These are phyloP conservation scores for Pascua sp. DNA, from an alignment of 1,284 basidiomycete genomes.

Conservation along the genomic window DNA sequence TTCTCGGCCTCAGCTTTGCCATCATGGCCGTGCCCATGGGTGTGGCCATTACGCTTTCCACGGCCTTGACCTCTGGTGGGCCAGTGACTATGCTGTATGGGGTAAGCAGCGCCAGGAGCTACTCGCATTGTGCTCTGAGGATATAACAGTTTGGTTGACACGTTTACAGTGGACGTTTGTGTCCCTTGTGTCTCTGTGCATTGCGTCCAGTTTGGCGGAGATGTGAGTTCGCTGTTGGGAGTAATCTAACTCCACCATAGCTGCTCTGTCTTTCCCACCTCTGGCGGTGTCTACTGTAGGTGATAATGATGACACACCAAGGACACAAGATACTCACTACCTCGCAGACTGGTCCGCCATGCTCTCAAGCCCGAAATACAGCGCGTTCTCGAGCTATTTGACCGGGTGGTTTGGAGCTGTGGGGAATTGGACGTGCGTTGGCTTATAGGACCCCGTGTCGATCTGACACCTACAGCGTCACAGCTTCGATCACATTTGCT, in stretches of 20 bases:
- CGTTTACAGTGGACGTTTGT: constrained; percentile 49
- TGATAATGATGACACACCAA: not conserved
- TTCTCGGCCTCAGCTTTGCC: constrained; percentile 49
- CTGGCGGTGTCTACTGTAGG: constrained; percentile 52
- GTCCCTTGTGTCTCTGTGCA: constrained; percentile 50
- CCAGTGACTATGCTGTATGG: constrained; percentile 49
- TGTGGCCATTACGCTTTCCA: constrained; percentile 47
- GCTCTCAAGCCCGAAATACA: constrained; percentile 50
- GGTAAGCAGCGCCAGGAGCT: constrained; percentile 19
- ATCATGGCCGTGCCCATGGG: constrained; percentile 49
- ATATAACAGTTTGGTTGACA: not conserved
- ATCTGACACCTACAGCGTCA: constrained; percentile 29
- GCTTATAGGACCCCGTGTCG: no score
- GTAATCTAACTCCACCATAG: constrained; percentile 13
- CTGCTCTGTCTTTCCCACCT: constrained; percentile 52
- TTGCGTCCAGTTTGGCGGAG: constrained; percentile 51
- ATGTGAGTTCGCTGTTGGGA: constrained; percentile 30
- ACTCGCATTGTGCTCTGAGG: not conserved
- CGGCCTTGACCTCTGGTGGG: constrained; percentile 52
- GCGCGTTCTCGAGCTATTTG: constrained; percentile 49
- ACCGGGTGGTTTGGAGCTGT: constrained; percentile 53
- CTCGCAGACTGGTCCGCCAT: constrained; percentile 47
- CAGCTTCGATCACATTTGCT: constrained; percentile 53
- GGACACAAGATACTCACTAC: no score
- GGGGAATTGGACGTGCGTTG: constrained; percentile 51